Base-by-base conservation (phyloP, 768 basidiomycete genomes). In the Boletus reticulatus region DNA sequence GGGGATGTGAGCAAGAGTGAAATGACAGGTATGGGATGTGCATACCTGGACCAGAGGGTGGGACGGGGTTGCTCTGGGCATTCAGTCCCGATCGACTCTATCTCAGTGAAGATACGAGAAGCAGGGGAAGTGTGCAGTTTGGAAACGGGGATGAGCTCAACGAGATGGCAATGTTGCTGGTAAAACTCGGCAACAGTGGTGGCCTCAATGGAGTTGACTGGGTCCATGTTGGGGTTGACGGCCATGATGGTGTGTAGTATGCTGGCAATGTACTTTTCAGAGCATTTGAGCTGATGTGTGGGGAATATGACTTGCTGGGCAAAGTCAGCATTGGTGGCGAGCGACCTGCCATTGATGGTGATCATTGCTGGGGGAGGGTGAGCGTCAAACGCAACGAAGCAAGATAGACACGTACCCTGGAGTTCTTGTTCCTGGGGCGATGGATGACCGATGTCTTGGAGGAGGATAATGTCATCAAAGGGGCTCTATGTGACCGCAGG, bases 291-390 rank as follows among this genome's bases (percentile, higher is more conserved):
- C 52, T 91, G 84, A 65, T 89, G 84, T 0, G 94, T 83, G 52
- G 95, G 81, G 71, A 92, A 89, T 52, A 89, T 69, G 52, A 80
- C 83, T 68, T 91, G 91, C 48, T 81, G 83, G 14, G 84, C 84
- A 70, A 94, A 93, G 66, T 94, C 88, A 14, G 82, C 70, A 67
- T 91, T 92, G 60, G 94, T 80, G 0, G 84, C 83, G 36, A 87
- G 77, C n/a, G 83, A 75, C 62, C 80, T 82, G 31, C 88, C 84
- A 55, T 87, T 76, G 20, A 91, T 74, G 0, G 76, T 68, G 19
- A 81, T 81, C 72, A 82, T 88, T 57, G 89, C 92, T 94, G 65
- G 1, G 50, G 17, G 29, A 10, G n/a, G 0, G 38, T 51, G 53
- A 62, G 66, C 13, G 41, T 3, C 1, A 12, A 12, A 44, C 24